These are phyloP conservation scores for Cercospora citrullina DNA, from an alignment of 2,329 filamentous ascomycete genomes.

Conservation along the genomic window DNA sequence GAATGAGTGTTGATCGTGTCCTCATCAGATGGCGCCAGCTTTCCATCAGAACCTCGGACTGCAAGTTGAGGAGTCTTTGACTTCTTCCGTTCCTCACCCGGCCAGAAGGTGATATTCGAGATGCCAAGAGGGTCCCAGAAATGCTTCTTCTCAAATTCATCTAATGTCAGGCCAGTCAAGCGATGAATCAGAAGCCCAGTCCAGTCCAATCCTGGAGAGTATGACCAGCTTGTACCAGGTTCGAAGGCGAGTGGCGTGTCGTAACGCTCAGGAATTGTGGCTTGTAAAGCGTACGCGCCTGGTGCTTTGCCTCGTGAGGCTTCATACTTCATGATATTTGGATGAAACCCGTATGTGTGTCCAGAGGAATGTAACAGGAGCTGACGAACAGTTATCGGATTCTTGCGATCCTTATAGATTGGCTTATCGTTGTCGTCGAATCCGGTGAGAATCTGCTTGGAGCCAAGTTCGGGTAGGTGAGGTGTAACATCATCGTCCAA, in stretches of 20 bases:
- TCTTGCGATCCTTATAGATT: slow-evolving; percentile 36
- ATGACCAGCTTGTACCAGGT: slow-evolving; percentile 55
- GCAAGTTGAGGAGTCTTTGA: slow-evolving; percentile 28
- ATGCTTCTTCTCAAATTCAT: slow-evolving; percentile 48
- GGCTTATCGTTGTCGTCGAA: slow-evolving; percentile 47
- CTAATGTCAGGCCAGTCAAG: slow-evolving; percentile 46
- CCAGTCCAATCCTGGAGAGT: slow-evolving; percentile 54
- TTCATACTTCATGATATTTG: slow-evolving; percentile 36
- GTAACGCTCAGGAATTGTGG: slow-evolving; percentile 47
- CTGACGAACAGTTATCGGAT: slow-evolving; percentile 52
- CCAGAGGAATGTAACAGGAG: slow-evolving; percentile 57
- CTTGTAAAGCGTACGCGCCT: slow-evolving; percentile 11
- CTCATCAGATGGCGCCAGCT: slow-evolving; percentile 22
- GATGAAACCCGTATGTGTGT: slow-evolving; percentile 46
- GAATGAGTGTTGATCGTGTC: slow-evolving; percentile 30
- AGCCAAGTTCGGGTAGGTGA: slow-evolving; percentile 52
- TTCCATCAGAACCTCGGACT: slow-evolving; percentile 26
- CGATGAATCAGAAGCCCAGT: slow-evolving; percentile 54
- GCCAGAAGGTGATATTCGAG: slow-evolving; percentile 37
- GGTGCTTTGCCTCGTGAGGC: slow-evolving; percentile 19
- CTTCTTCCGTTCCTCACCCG: slow-evolving; percentile 21
- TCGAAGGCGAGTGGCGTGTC: slow-evolving; percentile 52
- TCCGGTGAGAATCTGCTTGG: slow-evolving; percentile 51
- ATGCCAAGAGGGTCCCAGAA: slow-evolving; percentile 51
- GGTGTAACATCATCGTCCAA: slow-evolving; percentile 50